phyloP scores from a whole-genome alignment of 179 eudicot genomes.

The Beta lomatogona region DNA sequence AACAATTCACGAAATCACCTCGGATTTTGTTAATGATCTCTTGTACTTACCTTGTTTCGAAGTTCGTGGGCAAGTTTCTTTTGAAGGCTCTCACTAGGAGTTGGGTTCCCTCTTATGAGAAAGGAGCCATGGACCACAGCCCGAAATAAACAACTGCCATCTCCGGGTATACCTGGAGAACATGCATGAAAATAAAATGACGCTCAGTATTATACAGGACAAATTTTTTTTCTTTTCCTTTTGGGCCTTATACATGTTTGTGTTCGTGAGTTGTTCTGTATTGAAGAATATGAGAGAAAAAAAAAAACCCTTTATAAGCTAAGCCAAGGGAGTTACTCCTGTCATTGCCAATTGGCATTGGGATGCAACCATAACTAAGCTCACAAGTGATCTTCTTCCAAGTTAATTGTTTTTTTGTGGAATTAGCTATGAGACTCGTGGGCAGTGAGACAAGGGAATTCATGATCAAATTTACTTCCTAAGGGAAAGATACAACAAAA shows the following conservation, averaged over 20 bases:
- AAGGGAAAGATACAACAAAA: background rate
- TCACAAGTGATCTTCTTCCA: no score
- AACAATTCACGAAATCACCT: background rate
- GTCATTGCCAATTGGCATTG: no score
- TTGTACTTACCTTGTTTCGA: constrained; percentile 49
- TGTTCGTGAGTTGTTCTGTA: no score
- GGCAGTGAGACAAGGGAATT: no score
- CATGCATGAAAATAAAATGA: background rate
- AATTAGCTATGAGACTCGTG: background rate
- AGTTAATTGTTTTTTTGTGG: no score
- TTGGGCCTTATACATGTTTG: no score
- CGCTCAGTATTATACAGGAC: background rate
- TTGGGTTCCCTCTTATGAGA: constrained; percentile 58
- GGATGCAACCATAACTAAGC: no score
- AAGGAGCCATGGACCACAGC: constrained; percentile 79
- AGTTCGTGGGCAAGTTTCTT: constrained; percentile 82
- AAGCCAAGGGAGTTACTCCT: no score
- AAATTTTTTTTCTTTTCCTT: no score
- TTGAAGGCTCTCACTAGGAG: constrained; percentile 59
- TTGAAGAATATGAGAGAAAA: no score
- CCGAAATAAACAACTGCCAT: constrained; percentile 84
- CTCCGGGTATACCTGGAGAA: constrained; percentile 75
- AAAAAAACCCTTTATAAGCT: no score
- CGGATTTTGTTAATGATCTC: background rate
- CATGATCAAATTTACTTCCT: background rate